phyloP scores from a whole-genome alignment of 805 yeast species.

The Saccharomycopsis schoenii region DNA sequence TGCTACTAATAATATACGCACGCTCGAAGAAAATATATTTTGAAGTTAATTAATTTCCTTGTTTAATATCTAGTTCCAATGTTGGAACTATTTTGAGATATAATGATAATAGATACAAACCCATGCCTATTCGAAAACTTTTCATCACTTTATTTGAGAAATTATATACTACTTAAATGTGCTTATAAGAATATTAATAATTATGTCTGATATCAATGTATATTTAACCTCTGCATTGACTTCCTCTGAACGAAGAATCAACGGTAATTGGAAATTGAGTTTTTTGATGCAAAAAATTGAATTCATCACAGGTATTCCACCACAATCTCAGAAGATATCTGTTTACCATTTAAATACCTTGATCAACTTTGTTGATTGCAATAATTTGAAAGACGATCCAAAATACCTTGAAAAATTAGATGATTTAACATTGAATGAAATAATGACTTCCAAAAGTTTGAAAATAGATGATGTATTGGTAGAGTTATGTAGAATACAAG shows the following conservation, averaged over 20 bases:
- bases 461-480: slow-evolving; percentile 22
- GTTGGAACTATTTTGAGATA: neutral
- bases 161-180: too few species aligned
- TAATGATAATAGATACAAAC: neutral
- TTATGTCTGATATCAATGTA: slow-evolving; percentile 35
- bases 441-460: neutral
- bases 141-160: too few species aligned
- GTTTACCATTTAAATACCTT: slow-evolving; percentile 31
- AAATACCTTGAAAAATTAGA: neutral
- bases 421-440: neutral
- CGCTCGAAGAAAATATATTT: neutral
- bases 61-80: too few species aligned
- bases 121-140: too few species aligned
- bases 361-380: slow-evolving; percentile 20
- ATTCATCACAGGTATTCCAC: slow-evolving; percentile 65
- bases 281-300: slow-evolving; percentile 49
- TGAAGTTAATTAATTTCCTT: too few species aligned
- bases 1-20: neutral
- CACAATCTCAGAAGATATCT: slow-evolving; percentile 41
- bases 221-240: slow-evolving; percentile 57
- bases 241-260: slow-evolving; percentile 58
- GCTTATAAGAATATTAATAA: neutral
- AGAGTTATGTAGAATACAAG: slow-evolving; percentile 43
- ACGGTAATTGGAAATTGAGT: slow-evolving; percentile 49
- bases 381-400: neutral